These are phyloP conservation scores for Leucocoprinus sp. DNA, from an alignment of 768 basidiomycete species.

Conservation along the genomic window DNA sequence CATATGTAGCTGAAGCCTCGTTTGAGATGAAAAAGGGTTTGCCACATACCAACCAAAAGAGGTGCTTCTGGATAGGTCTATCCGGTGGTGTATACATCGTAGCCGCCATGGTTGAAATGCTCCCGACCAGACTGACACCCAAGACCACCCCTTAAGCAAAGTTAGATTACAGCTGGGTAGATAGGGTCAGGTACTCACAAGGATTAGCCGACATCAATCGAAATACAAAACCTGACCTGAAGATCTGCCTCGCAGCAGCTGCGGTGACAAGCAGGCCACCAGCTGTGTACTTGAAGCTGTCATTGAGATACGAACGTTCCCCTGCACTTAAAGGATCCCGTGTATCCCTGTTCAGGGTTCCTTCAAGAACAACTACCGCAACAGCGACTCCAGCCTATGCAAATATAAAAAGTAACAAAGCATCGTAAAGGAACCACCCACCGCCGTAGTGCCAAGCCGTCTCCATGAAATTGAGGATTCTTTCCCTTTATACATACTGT, in stretches of 20 bases:
- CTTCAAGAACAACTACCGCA: slow-evolving; percentile 53
- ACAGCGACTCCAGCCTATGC: slow-evolving; percentile 65
- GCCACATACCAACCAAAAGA: slow-evolving; percentile 73
- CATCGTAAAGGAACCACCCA: neutral
- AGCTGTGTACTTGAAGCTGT: slow-evolving; percentile 78
- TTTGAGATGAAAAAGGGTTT: too few relatives aligned
- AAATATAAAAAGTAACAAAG: neutral
- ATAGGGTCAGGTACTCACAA: slow-evolving; percentile 35
- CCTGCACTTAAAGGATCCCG: slow-evolving; percentile 52
- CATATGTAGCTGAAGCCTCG: too few relatives aligned
- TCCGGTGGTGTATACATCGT: slow-evolving; percentile 74
- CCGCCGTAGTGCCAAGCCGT: slow-evolving; percentile 6
- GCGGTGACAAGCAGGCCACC: slow-evolving; percentile 74
- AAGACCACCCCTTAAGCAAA: slow-evolving; percentile 64
- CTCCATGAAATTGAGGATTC: slow-evolving; percentile 4
- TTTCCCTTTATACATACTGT: neutral
- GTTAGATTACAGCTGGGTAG: neutral
- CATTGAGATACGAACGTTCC: slow-evolving; percentile 66
- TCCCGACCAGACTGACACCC: slow-evolving; percentile 70
- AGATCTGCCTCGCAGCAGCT: slow-evolving; percentile 69
- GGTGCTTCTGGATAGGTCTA: slow-evolving; percentile 65
- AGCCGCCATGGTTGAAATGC: slow-evolving; percentile 83
- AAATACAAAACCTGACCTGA: slow-evolving; percentile 57
- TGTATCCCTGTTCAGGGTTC: slow-evolving; percentile 71
- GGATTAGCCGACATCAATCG: slow-evolving; percentile 80